These are phyloP conservation scores for Themeda triandra DNA, from an alignment of 176 grass and related monocot species.

Conservation along the genomic window DNA sequence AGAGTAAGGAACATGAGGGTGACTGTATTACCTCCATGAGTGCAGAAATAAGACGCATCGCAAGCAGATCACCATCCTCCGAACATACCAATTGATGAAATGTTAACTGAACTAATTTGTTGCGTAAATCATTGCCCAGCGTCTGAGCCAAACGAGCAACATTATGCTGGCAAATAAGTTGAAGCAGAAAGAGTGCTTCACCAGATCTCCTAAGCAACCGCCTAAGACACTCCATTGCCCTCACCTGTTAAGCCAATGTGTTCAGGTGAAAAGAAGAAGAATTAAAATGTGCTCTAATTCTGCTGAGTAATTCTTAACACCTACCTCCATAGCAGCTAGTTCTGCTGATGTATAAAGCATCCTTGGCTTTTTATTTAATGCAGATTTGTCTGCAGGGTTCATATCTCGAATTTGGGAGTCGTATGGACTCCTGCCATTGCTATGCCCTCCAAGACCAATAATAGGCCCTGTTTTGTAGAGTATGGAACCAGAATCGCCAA, in stretches of 20 bases:
- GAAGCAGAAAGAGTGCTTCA: constrained; percentile 93
- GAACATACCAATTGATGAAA: constrained; percentile 98
- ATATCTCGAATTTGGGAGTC: constrained; percentile 35
- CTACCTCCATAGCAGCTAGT: constrained; percentile 98
- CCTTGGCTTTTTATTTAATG: constrained; percentile 68
- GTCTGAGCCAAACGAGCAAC: constrained; percentile 81
- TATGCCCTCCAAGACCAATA: constrained; percentile 41
- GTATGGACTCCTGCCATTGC: constrained; percentile 36
- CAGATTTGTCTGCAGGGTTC: constrained; percentile 34
- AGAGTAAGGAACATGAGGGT: background rate
- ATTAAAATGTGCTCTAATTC: background rate
- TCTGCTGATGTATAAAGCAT: constrained; percentile 78
- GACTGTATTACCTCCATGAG: constrained; percentile 82
- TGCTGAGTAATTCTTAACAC: constrained; percentile 34
- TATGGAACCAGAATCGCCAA: constrained; percentile 90
- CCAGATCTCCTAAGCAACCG: constrained; percentile 92
- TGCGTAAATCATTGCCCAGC: constrained; percentile 58
- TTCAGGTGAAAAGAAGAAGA: constrained; percentile 4
- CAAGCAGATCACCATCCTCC: constrained; percentile 83
- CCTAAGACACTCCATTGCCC: constrained; percentile 98
- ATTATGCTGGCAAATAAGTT: constrained; percentile 94
- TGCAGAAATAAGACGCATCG: constrained; percentile 74
- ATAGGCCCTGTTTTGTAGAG: constrained; percentile 72
- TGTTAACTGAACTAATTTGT: constrained; percentile 69
- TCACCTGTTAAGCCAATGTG: constrained; percentile 59